Conservation (phyloP, 495 filamentous ascomycete species). For the Pyrenula aspistea region DNA sequence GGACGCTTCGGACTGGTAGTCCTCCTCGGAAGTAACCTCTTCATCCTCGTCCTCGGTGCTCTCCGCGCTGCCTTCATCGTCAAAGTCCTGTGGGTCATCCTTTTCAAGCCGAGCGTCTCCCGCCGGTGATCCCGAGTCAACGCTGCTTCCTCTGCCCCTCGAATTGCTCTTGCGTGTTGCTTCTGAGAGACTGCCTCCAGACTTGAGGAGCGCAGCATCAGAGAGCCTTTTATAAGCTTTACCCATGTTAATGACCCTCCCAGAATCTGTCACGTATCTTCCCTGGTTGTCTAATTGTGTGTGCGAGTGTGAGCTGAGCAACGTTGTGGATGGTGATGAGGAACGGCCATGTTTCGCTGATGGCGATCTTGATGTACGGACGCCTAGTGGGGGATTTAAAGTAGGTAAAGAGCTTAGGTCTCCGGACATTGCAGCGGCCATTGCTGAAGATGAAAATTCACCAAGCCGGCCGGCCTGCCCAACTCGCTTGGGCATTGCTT, state of each 20-base stretch:
- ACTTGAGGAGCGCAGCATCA: conserved; percentile 46
- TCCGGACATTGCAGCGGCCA: background rate
- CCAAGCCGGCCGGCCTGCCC: background rate
- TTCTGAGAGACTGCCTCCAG: conserved; percentile 39
- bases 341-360: background rate
- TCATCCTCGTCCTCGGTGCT: conserved; percentile 39
- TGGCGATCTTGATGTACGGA: background rate
- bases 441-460: background rate
- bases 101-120: conserved; percentile 55
- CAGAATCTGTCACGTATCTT: conserved; percentile 25
- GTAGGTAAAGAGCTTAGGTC: background rate
- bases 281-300: background rate
- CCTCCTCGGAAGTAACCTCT: conserved; percentile 35
- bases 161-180: conserved; percentile 23
- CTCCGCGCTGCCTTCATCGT: conserved; percentile 37
- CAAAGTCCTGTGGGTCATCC: conserved; percentile 46
- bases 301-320: background rate
- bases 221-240: conserved; percentile 52
- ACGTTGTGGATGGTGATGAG: background rate
- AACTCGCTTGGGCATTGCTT: conserved; percentile 7
- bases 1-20: conserved; percentile 2
- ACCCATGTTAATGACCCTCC: conserved; percentile 41
- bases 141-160: conserved; percentile 9
- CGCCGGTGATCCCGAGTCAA: conserved; percentile 19
- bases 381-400: background rate